phyloP scores from a whole-genome alignment of 352 stramenopile species.

The Pythium vanterpoolii region DNA sequence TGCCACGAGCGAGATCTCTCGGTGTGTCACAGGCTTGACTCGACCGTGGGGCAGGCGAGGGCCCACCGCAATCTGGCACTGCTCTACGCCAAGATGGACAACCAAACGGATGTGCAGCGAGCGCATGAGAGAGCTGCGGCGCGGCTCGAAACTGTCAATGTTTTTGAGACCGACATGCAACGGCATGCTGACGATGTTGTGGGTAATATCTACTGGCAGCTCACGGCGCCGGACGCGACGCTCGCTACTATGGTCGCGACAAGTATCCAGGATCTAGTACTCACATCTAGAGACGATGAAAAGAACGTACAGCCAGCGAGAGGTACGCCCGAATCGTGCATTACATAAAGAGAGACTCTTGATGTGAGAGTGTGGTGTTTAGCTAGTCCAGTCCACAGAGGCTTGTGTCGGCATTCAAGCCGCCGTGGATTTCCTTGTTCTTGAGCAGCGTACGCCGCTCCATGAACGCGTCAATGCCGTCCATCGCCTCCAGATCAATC shows the following conservation, averaged over 20 bases:
- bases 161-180: constrained; percentile 52
- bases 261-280: constrained; percentile 36
- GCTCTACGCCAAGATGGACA: constrained; percentile 47
- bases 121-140: constrained; percentile 29
- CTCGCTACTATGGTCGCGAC: constrained; percentile 35
- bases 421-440: constrained; percentile 86
- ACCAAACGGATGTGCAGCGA: constrained; percentile 10
- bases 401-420: constrained; percentile 72
- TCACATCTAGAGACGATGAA: constrained; percentile 19
- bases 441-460: constrained; percentile 74
- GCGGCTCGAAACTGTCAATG: constrained; percentile 19
- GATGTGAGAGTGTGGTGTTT: background rate
- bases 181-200: constrained; percentile 37
- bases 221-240: constrained; percentile 33
- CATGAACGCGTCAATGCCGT: constrained; percentile 73
- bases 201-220: constrained; percentile 69
- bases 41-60: constrained; percentile 44
- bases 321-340: no score
- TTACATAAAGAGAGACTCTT: constrained; percentile 2
- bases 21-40: constrained; percentile 36
- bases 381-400: constrained; percentile 73
- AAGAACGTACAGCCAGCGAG: background rate
- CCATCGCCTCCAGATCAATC: constrained; percentile 70
- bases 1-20: constrained; percentile 63
- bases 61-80: constrained; percentile 72